Evolutionary conservation across 1,284 basidiomycete genomes (phyloP).

Genomic region (Heterobasidion occidentale): DNA sequence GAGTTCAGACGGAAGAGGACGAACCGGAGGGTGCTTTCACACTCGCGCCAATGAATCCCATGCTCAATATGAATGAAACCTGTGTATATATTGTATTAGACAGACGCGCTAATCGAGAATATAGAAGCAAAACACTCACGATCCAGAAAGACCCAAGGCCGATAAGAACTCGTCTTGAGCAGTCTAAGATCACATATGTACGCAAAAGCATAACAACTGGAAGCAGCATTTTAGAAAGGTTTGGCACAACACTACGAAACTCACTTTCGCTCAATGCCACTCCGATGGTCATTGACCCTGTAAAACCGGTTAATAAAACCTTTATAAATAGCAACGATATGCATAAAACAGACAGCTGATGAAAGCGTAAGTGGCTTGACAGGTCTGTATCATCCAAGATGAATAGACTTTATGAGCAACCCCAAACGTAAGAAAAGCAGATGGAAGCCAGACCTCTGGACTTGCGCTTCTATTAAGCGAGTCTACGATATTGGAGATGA

Average conservation of each 20-base stretch:
- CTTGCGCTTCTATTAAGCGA: neutral
- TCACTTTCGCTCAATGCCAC: neutral
- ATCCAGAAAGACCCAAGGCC: neutral
- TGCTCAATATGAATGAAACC: neutral
- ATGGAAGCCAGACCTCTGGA: neutral
- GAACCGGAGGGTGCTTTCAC: too few species aligned
- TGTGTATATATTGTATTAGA: neutral
- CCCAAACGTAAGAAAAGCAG: neutral
- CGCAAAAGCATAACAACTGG: conserved; percentile 4
- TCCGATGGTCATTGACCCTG: neutral
- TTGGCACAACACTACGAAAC: neutral
- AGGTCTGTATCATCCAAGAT: neutral
- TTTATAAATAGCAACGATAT: neutral
- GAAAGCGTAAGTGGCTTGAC: neutral
- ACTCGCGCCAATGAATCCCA: too few species aligned
- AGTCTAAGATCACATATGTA: neutral
- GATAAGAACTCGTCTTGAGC: neutral
- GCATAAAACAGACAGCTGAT: neutral
- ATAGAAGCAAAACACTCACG: neutral
- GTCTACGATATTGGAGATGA: neutral
- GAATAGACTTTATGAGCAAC: neutral
- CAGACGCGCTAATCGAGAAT: neutral
- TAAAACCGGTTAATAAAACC: neutral
- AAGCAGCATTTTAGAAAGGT: neutral
- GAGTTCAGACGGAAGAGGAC: neutral